Conservation (phyloP, 176 grass and related monocot genomes). For the Ensete glaucum region DNA sequence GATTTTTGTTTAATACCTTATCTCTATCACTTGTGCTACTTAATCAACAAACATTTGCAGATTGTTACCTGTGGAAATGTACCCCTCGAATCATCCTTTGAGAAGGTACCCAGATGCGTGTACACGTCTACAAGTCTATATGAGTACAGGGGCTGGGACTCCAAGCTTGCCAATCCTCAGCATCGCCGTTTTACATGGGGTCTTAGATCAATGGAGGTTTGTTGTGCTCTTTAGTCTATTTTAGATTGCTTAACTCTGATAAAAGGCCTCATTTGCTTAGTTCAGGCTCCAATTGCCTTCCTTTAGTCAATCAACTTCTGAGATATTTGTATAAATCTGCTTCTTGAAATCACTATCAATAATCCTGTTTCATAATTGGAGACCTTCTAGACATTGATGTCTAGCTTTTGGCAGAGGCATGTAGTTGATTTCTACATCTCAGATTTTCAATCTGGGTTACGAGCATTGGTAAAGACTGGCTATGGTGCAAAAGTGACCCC, state of each 20-base stretch:
- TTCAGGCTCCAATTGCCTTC: not conserved
- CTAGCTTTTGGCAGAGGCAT: not conserved
- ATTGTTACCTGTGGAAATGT: not conserved
- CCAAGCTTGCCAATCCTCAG: conserved; percentile 15
- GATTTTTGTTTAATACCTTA: too few relatives aligned
- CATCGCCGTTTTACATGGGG: conserved; percentile 22
- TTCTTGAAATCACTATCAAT: not conserved
- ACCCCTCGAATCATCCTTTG: conserved; percentile 8
- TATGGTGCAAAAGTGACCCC: conserved; percentile 6
- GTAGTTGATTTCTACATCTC: conserved; percentile 14
- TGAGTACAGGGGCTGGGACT: conserved; percentile 15
- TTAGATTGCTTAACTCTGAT: not conserved
- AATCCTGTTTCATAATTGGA: not conserved
- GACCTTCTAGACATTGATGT: not conserved
- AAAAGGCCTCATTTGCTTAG: not conserved
- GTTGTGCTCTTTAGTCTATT: not conserved
- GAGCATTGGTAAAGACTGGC: conserved; percentile 15
- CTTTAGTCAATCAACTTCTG: not conserved
- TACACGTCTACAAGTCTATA: conserved; percentile 15
- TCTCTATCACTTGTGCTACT: not conserved
- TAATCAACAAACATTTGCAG: not conserved
- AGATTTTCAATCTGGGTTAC: conserved; percentile 14
- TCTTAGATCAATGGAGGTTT: conserved; percentile 17
- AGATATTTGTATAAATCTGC: not conserved
- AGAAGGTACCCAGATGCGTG: conserved; percentile 18